These are phyloP conservation scores for Botrytis medusae DNA, from an alignment of 2,329 filamentous ascomycete genomes.

Conservation along the genomic window DNA sequence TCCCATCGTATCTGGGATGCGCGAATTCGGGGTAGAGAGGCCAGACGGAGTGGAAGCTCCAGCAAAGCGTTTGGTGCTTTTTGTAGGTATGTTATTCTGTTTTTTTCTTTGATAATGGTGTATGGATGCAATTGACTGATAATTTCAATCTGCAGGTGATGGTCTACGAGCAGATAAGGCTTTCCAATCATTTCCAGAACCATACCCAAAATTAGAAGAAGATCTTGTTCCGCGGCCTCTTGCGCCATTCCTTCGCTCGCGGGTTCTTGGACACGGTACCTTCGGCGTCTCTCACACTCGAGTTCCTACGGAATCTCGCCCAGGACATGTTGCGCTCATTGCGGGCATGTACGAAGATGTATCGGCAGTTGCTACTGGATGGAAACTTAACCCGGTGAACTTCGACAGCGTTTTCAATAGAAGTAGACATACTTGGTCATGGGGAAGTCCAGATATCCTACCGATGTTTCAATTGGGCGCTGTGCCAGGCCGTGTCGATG, in stretches of 20 bases:
- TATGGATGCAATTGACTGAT: conserved; percentile 22
- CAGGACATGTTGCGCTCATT: conserved; percentile 94
- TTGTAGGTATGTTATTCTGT: conserved; percentile 66
- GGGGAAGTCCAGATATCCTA: conserved; percentile 96
- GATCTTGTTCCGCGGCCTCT: conserved; percentile 75
- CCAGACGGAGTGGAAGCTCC: conserved; percentile 63
- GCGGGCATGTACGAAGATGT: conserved; percentile 97
- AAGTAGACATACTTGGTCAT: conserved; percentile 96
- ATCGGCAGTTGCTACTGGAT: conserved; percentile 93
- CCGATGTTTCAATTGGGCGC: conserved; percentile 98
- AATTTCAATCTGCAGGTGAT: conserved; percentile 58
- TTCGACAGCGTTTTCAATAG: conserved; percentile 99
- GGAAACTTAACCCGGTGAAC: conserved; percentile 97
- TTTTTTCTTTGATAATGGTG: neutral
- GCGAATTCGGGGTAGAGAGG: conserved; percentile 69
- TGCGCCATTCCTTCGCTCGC: conserved; percentile 86
- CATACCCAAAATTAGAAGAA: conserved; percentile 65
- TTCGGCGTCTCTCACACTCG: conserved; percentile 97
- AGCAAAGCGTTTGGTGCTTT: conserved; percentile 86
- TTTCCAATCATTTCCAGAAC: conserved; percentile 89
- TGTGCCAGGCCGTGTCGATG: conserved; percentile 79
- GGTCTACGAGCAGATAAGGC: conserved; percentile 96
- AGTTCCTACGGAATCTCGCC: conserved; percentile 93
- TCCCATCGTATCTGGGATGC: conserved; percentile 95
- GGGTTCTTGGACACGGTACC: conserved; percentile 83